Evolutionary conservation across 192 early-diverging fungal species (phyloP).

Genomic region (Funneliformis geosporum): DNA sequence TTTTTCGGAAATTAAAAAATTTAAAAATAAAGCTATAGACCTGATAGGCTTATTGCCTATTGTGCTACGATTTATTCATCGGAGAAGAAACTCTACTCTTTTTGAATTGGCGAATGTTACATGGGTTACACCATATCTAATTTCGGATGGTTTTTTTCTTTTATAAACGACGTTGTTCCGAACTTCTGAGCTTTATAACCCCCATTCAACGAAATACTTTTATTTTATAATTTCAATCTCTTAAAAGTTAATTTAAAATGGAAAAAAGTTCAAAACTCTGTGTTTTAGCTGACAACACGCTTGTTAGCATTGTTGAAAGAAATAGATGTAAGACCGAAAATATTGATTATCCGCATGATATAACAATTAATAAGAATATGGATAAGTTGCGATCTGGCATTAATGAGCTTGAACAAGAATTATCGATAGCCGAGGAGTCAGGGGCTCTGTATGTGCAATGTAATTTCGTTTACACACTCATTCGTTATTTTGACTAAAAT

Average conservation of each 20-base stretch:
- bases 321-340: conserved; percentile 54
- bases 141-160: too few species aligned
- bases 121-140: too few species aligned
- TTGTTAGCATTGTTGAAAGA: conserved; percentile 55
- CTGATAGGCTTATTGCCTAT: not conserved
- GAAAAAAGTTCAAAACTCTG: conserved; percentile 43
- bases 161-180: too few species aligned
- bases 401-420: conserved; percentile 51
- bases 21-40: not conserved
- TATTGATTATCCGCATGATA: conserved; percentile 56
- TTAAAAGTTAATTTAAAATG: not conserved
- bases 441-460: conserved; percentile 49
- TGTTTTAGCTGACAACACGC: conserved; percentile 60
- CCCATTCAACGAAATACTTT: too few species aligned
- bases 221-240: too few species aligned
- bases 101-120: too few species aligned
- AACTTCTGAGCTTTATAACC: too few species aligned
- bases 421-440: conserved; percentile 58
- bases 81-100: too few species aligned
- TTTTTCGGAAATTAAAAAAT: not conserved
- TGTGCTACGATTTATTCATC: not conserved
- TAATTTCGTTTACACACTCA: not conserved
- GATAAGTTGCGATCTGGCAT: conserved; percentile 53
- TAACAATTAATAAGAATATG: conserved; percentile 55
- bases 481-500: not conserved